Evolutionary conservation across 2,329 filamentous ascomycete species (phyloP).

Genomic region (Claviceps maximensis): DNA sequence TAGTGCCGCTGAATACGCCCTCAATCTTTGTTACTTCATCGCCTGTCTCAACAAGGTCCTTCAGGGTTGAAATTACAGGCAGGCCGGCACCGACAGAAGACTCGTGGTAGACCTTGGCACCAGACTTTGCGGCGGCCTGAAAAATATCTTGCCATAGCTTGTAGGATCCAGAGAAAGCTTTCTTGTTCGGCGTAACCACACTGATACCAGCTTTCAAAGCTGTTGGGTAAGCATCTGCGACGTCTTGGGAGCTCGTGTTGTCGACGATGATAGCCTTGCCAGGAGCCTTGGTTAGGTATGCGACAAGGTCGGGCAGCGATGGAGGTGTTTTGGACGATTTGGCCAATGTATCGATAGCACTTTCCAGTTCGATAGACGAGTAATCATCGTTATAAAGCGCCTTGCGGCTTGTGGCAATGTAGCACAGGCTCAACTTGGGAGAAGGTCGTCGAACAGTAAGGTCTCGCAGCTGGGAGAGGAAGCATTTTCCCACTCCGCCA

Average conservation of each 20-base stretch:
- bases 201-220: conserved; percentile 74
- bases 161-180: conserved; percentile 77
- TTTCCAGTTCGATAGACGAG: conserved; percentile 48
- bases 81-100: conserved; percentile 87
- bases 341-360: conserved; percentile 48
- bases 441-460: conserved; percentile 54
- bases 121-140: conserved; percentile 50
- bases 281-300: conserved; percentile 67
- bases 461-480: conserved; percentile 66
- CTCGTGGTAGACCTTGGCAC: conserved; percentile 86
- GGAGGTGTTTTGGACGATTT: conserved; percentile 52
- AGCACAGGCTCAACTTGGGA: conserved; percentile 63
- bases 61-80: conserved; percentile 83
- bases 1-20: conserved; percentile 93
- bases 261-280: conserved; percentile 76
- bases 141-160: conserved; percentile 84
- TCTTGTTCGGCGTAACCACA: conserved; percentile 96
- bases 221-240: conserved; percentile 71
- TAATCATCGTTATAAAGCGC: conserved; percentile 65
- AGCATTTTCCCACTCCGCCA: conserved; percentile 85
- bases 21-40: conserved; percentile 87
- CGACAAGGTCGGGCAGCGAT: conserved; percentile 54
- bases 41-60: conserved; percentile 87
- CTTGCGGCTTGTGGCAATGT: conserved; percentile 76
- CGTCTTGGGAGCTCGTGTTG: conserved; percentile 83